Evolutionary conservation across 441 rosid genomes (phyloP).

Genomic region (Dalechampia spathulata): DNA sequence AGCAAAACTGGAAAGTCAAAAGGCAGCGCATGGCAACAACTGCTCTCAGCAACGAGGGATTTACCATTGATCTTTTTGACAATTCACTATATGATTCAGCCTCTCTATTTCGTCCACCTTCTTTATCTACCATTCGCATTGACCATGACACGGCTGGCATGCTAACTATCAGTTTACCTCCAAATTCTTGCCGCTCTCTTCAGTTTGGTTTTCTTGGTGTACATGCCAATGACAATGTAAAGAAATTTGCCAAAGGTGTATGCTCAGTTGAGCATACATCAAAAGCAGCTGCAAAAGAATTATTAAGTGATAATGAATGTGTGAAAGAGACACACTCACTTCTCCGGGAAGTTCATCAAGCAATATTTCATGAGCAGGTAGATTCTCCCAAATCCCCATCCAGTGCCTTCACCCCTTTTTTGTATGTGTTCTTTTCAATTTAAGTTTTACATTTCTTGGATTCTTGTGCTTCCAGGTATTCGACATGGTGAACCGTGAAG

Average conservation of each 20-base stretch:
- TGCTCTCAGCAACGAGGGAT: constrained; percentile 67
- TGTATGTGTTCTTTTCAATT: neutral
- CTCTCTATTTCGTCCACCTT: constrained; percentile 45
- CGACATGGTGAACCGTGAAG: constrained; percentile 77
- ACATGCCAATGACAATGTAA: constrained; percentile 24
- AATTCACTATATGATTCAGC: constrained; percentile 46
- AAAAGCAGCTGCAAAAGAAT: constrained; percentile 34
- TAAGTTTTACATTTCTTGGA: constrained; percentile 11
- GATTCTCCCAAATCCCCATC: neutral
- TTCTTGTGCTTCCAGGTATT: constrained; percentile 52
- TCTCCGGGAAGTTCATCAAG: constrained; percentile 67
- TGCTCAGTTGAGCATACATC: constrained; percentile 22
- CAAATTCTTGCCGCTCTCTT: constrained; percentile 58
- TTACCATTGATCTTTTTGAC: constrained; percentile 82
- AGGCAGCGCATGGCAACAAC: constrained; percentile 69
- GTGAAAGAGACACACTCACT: constrained; percentile 58
- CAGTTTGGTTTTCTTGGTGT: constrained; percentile 71
- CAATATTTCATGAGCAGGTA: constrained; percentile 90
- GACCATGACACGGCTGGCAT: constrained; percentile 87
- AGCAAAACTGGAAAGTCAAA: constrained; percentile 98
- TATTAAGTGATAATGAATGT: constrained; percentile 49
- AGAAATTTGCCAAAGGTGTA: constrained; percentile 29
- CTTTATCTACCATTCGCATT: constrained; percentile 64
- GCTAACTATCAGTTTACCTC: constrained; percentile 83
- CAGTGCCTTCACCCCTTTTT: neutral